These are phyloP conservation scores for Penicillium vulpinum DNA, from an alignment of 2,329 filamentous ascomycete genomes.

Conservation along the genomic window DNA sequence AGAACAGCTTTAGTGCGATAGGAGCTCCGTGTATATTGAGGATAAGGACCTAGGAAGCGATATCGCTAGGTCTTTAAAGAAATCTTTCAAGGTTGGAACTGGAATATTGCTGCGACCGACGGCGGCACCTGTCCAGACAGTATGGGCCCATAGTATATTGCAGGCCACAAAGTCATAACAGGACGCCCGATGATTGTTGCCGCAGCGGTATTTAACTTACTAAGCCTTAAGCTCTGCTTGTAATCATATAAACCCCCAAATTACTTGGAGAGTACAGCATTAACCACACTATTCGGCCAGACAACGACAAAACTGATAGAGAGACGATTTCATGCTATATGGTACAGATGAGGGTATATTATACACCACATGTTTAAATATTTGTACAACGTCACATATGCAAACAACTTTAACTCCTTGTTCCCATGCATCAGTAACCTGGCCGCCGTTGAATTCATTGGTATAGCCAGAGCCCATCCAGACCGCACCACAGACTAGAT, in stretches of 20 bases:
- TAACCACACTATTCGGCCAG: too few relatives aligned
- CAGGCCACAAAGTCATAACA: background rate
- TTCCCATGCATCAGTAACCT: slow-evolving; percentile 2
- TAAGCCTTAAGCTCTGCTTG: background rate
- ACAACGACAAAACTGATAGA: background rate
- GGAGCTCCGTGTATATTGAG: background rate
- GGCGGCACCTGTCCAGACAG: background rate
- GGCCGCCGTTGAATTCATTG: background rate
- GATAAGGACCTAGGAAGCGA: too few relatives aligned
- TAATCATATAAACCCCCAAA: background rate
- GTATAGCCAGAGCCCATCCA: background rate
- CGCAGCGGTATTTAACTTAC: background rate
- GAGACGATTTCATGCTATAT: slow-evolving; percentile 7
- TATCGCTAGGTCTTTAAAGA: background rate
- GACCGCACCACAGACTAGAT: background rate
- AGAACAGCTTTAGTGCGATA: background rate
- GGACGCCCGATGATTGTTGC: background rate
- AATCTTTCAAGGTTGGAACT: too few relatives aligned
- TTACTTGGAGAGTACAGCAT: background rate
- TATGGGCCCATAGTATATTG: background rate
- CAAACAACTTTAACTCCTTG: slow-evolving; percentile 4
- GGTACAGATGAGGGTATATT: slow-evolving; percentile 1
- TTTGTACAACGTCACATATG: slow-evolving; percentile 9
- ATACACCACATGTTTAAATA: slow-evolving; percentile 1
- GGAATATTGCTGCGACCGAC: background rate